Percentiles rank a stretch among this genome's conserved stretches.
These are phyloP conservation scores for Antitrichia curtipendula DNA, from an alignment of 225 moss, liverwort and hornwort genomes.

Conservation along the genomic window DNA sequence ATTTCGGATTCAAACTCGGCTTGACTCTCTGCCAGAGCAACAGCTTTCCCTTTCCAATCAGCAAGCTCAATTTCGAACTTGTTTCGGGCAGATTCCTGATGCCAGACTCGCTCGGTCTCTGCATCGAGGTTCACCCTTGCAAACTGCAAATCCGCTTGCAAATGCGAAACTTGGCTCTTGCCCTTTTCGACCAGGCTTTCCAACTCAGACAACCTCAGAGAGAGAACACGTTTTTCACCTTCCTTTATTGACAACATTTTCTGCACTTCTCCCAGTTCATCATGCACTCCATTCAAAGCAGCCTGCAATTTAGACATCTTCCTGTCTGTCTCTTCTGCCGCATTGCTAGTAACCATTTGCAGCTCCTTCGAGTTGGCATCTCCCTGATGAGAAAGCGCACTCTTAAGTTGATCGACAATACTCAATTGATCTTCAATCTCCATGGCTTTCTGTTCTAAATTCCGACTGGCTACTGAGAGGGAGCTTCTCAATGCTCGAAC, in stretches of 20 bases:
- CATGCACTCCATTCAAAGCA: conserved; percentile 22
- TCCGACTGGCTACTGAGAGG: conserved; percentile 2
- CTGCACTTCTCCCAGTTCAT: conserved; percentile 12
- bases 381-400: conserved; percentile 13
- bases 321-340: conserved; percentile 27
- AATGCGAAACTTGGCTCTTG: conserved; percentile 6
- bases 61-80: conserved; percentile 24
- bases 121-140: conserved; percentile 19
- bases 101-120: conserved; percentile 24
- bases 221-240: conserved; percentile 16
- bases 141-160: conserved; percentile 31
- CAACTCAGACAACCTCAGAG: conserved; percentile 29
- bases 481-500: conserved; percentile 15
- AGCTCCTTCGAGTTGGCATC: conserved; percentile 35
- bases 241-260: conserved; percentile 15
- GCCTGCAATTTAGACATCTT: conserved; percentile 14
- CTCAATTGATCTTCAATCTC: conserved; percentile 19
- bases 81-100: conserved; percentile 20
- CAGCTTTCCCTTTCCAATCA: conserved; percentile 29
- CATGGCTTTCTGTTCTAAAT: conserved; percentile 4
- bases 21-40: neutral
- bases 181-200: conserved; percentile 21
- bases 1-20: neutral
- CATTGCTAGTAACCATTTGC: conserved; percentile 9
- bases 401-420: conserved; percentile 13